These are phyloP conservation scores for Trapa bicornis DNA, from an alignment of 345 rosid species.

Conservation along the genomic window DNA sequence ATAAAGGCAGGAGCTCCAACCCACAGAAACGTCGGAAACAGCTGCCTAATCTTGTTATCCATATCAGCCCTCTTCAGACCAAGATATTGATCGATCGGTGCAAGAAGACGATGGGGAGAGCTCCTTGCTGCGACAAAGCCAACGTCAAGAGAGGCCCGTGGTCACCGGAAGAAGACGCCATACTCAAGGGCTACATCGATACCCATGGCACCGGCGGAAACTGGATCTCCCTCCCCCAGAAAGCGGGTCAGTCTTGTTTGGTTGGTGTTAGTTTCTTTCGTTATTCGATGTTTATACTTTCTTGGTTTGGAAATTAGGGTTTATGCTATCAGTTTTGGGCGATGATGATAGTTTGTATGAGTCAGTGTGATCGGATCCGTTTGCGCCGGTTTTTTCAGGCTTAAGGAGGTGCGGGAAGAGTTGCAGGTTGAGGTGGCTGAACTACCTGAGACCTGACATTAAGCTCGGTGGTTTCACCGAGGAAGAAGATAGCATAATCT, in stretches of 20 bases:
- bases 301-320: no score
- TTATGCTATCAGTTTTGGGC: no score
- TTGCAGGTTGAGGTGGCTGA: constrained; percentile 33
- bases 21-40: not conserved
- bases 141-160: constrained; percentile 25
- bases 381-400: not conserved
- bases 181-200: constrained; percentile 12
- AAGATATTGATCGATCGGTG: no score
- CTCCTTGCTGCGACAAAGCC: constrained; percentile 22
- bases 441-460: constrained; percentile 29
- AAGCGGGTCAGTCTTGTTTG: constrained; percentile 4
- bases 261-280: no score
- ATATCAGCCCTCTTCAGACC: no score
- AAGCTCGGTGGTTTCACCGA: constrained; percentile 29
- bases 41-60: no score
- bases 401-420: constrained; percentile 32
- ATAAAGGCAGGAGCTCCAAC: not conserved
- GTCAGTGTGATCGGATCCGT: not conserved
- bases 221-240: constrained; percentile 21
- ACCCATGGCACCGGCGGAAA: constrained; percentile 20
- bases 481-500: constrained; percentile 30
- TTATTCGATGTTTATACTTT: no score
- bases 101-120: constrained; percentile 17
- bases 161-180: constrained; percentile 27
- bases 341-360: no score